Percentiles rank a stretch among this genome's conserved stretches.
Conservation (phyloP, 805 yeast species). For the Kodamaea fukazawae region DNA sequence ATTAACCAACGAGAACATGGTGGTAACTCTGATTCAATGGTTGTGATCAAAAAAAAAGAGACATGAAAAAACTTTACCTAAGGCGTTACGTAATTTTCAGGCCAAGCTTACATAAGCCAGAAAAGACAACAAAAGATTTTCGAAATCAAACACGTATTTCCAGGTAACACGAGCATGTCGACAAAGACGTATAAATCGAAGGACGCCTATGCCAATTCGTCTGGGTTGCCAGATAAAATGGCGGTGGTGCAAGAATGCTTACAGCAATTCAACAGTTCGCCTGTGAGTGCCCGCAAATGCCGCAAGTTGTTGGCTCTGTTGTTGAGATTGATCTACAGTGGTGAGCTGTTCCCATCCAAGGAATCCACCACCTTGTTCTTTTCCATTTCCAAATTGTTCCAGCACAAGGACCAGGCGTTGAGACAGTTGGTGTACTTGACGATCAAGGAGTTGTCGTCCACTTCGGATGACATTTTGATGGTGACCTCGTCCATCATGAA, state of each 20-base stretch:
- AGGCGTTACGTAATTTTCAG: too few relatives aligned
- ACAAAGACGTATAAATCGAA: conserved; percentile 78
- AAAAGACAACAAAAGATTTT: conserved; percentile 1
- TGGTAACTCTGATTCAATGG: neutral
- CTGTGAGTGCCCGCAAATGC: conserved; percentile 84
- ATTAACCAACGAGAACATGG: conserved; percentile 19
- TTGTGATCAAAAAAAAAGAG: too few relatives aligned
- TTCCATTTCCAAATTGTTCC: conserved; percentile 91
- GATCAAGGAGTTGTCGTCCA: conserved; percentile 81
- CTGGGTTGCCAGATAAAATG: conserved; percentile 87
- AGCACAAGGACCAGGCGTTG: conserved; percentile 80
- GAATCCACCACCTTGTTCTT: conserved; percentile 93
- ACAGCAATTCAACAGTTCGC: conserved; percentile 87
- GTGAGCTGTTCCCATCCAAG: conserved; percentile 80
- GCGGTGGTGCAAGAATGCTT: conserved; percentile 94
- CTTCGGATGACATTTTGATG: conserved; percentile 92
- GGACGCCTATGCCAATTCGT: conserved; percentile 60
- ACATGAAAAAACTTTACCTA: too few relatives aligned
- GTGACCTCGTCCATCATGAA: conserved; percentile 98
- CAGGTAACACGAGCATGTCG: conserved; percentile 52
- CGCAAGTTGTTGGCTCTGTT: conserved; percentile 79
- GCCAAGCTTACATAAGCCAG: neutral
- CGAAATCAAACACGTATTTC: conserved; percentile 17
- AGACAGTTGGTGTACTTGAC: conserved; percentile 94
- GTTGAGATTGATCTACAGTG: conserved; percentile 76